Evolutionary conservation across 495 filamentous ascomycete species (phyloP).

Genomic region (Pyrenopolyporus hunteri): DNA sequence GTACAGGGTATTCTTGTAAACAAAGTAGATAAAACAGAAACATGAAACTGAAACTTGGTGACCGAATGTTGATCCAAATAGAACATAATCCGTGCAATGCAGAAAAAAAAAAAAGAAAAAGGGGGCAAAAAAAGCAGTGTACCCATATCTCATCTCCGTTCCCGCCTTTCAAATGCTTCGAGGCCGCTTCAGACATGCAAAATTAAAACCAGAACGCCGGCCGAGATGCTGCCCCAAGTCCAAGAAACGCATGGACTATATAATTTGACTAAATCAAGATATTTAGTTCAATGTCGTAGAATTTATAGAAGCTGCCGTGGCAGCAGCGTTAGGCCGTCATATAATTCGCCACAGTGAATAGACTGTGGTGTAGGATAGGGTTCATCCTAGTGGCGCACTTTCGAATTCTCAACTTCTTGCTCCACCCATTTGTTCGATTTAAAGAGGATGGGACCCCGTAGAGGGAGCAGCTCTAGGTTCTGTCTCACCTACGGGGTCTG

Average conservation of each 20-base stretch:
- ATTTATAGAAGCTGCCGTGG: conserved; percentile 2
- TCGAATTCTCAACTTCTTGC: background rate
- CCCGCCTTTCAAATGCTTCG: conserved; percentile 26
- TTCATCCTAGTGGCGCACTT: background rate
- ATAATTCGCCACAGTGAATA: background rate
- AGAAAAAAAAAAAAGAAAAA: conserved; percentile 1
- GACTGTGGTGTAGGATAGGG: background rate
- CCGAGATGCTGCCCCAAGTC: conserved; percentile 19
- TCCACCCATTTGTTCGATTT: too few species aligned
- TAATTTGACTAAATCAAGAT: conserved; percentile 1
- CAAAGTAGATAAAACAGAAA: too few species aligned
- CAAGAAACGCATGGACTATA: conserved; percentile 2
- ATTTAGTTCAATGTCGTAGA: background rate
- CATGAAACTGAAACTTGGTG: conserved; percentile 22
- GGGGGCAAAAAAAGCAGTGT: conserved; percentile 21
- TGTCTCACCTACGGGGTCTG: too few species aligned
- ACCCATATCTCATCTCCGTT: conserved; percentile 19
- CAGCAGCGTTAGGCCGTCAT: background rate
- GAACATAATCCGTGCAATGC: too few species aligned
- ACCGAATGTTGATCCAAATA: conserved; percentile 9
- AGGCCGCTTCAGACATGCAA: conserved; percentile 19
- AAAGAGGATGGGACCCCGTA: too few species aligned
- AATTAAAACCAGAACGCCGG: conserved; percentile 28
- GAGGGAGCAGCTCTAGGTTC: too few species aligned
- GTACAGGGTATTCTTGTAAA: conserved; percentile 39